Conservation (phyloP, 768 basidiomycete genomes). For the Lentinus tigrinus region DNA sequence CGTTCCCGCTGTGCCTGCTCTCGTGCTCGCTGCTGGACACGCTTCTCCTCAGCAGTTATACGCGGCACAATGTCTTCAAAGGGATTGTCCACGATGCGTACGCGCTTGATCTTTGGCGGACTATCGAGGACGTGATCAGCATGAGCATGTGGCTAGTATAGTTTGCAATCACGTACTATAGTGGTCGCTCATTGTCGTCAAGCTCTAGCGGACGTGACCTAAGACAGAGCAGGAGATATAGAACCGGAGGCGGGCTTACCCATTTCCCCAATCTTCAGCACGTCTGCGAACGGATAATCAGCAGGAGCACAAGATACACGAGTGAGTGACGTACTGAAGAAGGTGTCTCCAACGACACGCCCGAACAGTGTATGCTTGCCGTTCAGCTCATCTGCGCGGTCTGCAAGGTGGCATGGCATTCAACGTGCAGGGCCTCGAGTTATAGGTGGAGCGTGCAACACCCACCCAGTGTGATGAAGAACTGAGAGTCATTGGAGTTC, state of each 20-base stretch:
- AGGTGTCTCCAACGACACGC: slow-evolving; percentile 81
- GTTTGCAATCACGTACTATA: slow-evolving; percentile 59
- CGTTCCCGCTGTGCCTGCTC: slow-evolving; percentile 73
- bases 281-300: slow-evolving; percentile 50
- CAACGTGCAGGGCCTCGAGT: too few species aligned
- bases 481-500: slow-evolving; percentile 92
- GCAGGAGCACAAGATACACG: not conserved
- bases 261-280: slow-evolving; percentile 86
- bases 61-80: slow-evolving; percentile 94
- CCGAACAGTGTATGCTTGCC: slow-evolving; percentile 96
- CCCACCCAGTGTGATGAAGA: slow-evolving; percentile 88
- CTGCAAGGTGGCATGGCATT: slow-evolving; percentile 34
- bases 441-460: not conserved
- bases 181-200: slow-evolving; percentile 68
- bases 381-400: slow-evolving; percentile 89
- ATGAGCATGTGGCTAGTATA: not conserved
- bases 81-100: slow-evolving; percentile 89
- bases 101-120: slow-evolving; percentile 86
- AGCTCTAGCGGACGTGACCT: slow-evolving; percentile 50
- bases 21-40: slow-evolving; percentile 78
- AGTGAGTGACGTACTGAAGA: slow-evolving; percentile 67
- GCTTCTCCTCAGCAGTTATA: slow-evolving; percentile 91
- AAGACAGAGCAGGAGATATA: not conserved
- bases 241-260: slow-evolving; percentile 45
- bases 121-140: slow-evolving; percentile 36